Base-by-base conservation (phyloP, 495 filamentous ascomycete genomes). In the Penicillium goetzii region DNA sequence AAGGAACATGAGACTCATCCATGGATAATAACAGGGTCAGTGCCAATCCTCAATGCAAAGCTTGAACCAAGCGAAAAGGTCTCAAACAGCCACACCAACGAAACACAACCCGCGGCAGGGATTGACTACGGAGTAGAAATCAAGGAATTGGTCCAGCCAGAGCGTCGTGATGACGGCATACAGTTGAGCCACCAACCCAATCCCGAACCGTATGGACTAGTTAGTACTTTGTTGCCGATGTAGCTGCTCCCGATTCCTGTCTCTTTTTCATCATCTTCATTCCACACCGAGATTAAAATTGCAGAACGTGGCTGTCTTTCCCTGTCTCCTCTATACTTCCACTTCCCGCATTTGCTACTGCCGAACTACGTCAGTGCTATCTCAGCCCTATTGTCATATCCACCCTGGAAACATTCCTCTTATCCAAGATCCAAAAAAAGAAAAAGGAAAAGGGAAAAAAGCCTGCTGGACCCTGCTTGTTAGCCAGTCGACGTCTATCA, bases 111-210 rank as follows among this genome's bases (percentile, higher is more conserved):
- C 6, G 34, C 25, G 33, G 52, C 30, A 19, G 51, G 51, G 50
- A 60, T 62, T 43, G 32, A 23, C 63, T 59, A n/a, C n/a, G n/a
- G n/a, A n/a, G n/a, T n/a, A 51, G 28, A 66, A 68, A 67, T 58
- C 65, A 70, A 52, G 60, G 65, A 68, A 68, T 41, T 53, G 59
- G n/a, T 38, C 58, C 51, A 25, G 30, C 59, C 33, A 28, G 28
- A 12, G 38, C 58, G 67, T 69, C 67, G 67, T 21, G 52, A 68
- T 69, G 66, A 69, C 66, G 69, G 56, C 53, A 65, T 67, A 21
- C 15, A 53, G 28, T 28, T 21, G 59, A 53, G 64, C 64, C 43
- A 54, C 54, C n/a, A 45, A 47, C 23, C 53, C 38, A 54, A 25
- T 60, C 54, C 36, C 10, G n/a, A 43, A 10, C n/a, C 41, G 10